Percentiles rank a stretch among this genome's conserved stretches.
These are phyloP conservation scores for Fimicolochytrium jonesii DNA, from an alignment of 192 early-diverging fungal genomes.

Conservation along the genomic window DNA sequence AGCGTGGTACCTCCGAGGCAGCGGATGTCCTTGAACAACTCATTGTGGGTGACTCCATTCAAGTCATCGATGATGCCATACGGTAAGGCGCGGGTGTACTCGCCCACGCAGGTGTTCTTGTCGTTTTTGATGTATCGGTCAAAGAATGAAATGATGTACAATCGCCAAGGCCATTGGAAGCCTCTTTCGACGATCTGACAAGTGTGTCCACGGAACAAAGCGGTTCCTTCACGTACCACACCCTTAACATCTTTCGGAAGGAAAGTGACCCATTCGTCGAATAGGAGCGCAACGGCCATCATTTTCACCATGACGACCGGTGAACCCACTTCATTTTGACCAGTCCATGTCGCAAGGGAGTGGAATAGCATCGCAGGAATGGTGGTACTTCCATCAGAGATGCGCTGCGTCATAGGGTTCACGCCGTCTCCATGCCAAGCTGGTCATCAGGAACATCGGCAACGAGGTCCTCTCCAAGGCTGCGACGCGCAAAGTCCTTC, in stretches of 20 bases:
- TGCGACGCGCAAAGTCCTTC: background rate
- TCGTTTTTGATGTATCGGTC: constrained; percentile 3
- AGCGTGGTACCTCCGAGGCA: constrained; percentile 1
- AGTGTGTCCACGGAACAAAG: background rate
- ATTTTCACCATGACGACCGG: background rate
- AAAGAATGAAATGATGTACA: background rate
- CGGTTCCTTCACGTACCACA: background rate
- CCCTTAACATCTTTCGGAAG: background rate
- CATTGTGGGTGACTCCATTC: background rate
- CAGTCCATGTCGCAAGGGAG: background rate
- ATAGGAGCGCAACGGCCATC: background rate
- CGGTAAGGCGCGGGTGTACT: background rate
- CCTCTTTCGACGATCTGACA: background rate
- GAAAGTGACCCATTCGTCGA: constrained; percentile 4
- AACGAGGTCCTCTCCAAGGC: background rate
- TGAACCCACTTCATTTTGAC: background rate
- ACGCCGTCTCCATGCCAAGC: background rate
- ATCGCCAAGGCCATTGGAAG: background rate
- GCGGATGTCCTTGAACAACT: background rate
- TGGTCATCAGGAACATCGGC: background rate
- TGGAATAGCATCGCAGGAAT: background rate
- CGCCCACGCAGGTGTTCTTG: background rate
- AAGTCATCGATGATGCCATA: background rate
- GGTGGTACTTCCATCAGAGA: background rate
- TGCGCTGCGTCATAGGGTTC: background rate